Conservation (phyloP, 495 filamentous ascomycete genomes). For the Pyrenopolyporus hunteri region DNA sequence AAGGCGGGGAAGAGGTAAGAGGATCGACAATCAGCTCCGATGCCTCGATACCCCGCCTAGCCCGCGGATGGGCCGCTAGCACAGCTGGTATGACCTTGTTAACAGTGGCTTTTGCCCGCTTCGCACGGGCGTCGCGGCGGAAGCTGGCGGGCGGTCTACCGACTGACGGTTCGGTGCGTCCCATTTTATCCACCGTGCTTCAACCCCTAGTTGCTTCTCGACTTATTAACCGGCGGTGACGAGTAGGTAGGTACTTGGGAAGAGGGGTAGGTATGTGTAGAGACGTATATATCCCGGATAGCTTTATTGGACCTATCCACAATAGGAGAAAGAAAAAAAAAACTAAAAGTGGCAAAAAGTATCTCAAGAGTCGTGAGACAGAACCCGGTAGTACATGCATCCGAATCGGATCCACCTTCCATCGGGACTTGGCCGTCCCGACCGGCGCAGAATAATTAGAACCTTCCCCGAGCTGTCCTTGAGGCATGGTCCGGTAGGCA, state of each 20-base stretch:
- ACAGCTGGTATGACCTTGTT: constrained; percentile 59
- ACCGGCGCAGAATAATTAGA: not conserved
- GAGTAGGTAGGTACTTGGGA: too few relatives aligned
- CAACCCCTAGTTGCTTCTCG: not conserved
- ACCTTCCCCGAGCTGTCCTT: not conserved
- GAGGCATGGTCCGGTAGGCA: not conserved
- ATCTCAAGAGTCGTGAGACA: too few relatives aligned
- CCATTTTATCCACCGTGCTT: constrained; percentile 28
- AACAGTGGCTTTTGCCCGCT: constrained; percentile 56
- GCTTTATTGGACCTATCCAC: too few relatives aligned
- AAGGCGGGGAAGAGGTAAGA: not conserved
- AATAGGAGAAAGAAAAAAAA: too few relatives aligned
- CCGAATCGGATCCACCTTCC: not conserved
- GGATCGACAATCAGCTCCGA: constrained; percentile 57
- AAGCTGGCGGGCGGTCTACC: constrained; percentile 36
- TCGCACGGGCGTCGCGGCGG: constrained; percentile 51
- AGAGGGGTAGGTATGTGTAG: too few relatives aligned
- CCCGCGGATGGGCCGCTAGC: constrained; percentile 53
- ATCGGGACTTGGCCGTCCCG: not conserved
- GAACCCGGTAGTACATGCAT: not conserved
- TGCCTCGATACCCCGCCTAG: constrained; percentile 53
- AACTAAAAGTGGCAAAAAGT: too few relatives aligned
- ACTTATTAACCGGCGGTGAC: too few relatives aligned
- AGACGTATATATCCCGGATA: too few relatives aligned
- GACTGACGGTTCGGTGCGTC: constrained; percentile 40